phyloP scores from a whole-genome alignment of 768 basidiomycete genomes.

The Udeniomyces megalosporus region DNA sequence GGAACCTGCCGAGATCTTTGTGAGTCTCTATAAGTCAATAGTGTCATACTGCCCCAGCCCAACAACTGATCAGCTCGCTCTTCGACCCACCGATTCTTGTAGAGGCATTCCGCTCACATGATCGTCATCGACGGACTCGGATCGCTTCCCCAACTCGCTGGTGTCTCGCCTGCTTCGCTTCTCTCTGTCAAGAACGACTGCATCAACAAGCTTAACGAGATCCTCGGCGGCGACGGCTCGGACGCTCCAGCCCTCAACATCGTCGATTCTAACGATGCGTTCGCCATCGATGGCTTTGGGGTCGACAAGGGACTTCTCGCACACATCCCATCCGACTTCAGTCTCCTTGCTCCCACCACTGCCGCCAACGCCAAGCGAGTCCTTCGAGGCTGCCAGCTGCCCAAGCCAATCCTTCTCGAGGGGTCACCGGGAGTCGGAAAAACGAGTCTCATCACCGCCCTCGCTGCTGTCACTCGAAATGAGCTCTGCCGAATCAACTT shows the following conservation, averaged over 20 bases:
- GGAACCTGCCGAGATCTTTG: constrained; percentile 45
- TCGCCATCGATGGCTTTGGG: constrained; percentile 56
- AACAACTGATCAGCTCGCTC: constrained; percentile 5
- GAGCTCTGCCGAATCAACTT: constrained; percentile 81
- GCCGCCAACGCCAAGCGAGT: constrained; percentile 73
- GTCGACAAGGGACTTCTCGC: constrained; percentile 44
- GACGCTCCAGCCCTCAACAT: constrained; percentile 5
- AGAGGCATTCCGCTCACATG: constrained; percentile 92
- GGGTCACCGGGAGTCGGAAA: constrained; percentile 98
- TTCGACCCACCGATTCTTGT: neutral
- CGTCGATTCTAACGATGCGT: constrained; percentile 25
- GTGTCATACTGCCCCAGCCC: neutral
- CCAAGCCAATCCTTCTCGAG: constrained; percentile 83
- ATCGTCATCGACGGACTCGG: constrained; percentile 76
- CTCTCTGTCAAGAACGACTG: constrained; percentile 49
- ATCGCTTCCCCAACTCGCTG: constrained; percentile 53
- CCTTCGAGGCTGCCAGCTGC: constrained; percentile 70
- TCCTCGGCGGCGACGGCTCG: constrained; percentile 30
- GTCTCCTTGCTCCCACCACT: constrained; percentile 76
- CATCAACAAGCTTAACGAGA: constrained; percentile 35
- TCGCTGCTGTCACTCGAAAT: constrained; percentile 65
- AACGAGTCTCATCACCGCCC: constrained; percentile 75
- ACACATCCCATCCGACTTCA: constrained; percentile 39
- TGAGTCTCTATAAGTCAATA: constrained; percentile 31
- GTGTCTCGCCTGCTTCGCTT: constrained; percentile 46